These are phyloP conservation scores for Nicotiana benthamiana DNA, from an alignment of 257 asterid species.

Conservation along the genomic window DNA sequence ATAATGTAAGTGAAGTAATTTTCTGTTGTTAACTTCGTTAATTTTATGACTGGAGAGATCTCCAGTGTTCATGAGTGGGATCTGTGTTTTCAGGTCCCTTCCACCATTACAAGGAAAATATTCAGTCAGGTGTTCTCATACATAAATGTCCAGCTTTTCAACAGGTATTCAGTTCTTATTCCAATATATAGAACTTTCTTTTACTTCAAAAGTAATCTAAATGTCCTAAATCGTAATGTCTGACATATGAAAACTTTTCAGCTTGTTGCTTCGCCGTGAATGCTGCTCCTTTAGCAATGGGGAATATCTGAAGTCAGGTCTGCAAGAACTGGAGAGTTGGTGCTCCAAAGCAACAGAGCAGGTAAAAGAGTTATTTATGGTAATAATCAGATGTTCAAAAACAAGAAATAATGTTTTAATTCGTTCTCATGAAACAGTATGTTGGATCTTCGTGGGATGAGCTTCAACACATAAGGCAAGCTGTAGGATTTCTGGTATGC, in stretches of 20 bases:
- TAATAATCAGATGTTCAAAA: not conserved
- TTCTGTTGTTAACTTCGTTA: constrained; percentile 8
- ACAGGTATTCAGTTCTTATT: constrained; percentile 48
- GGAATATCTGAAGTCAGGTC: constrained; percentile 82
- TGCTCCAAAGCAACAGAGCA: constrained; percentile 53
- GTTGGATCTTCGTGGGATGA: constrained; percentile 88
- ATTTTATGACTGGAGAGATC: constrained; percentile 6
- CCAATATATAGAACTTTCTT: not conserved
- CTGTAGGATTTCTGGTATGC: constrained; percentile 81
- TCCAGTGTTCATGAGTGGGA: not conserved
- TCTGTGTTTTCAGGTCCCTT: constrained; percentile 50
- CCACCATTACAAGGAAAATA: constrained; percentile 61
- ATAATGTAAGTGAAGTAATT: constrained; percentile 39
- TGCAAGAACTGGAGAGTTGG: constrained; percentile 87
- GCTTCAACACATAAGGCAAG: constrained; percentile 87
- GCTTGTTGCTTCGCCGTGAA: constrained; percentile 86
- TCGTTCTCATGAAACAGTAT: constrained; percentile 25
- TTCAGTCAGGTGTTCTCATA: constrained; percentile 90
- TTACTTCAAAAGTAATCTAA: not conserved
- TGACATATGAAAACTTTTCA: constrained; percentile 18
- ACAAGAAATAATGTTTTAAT: not conserved
- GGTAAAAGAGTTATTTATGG: constrained; percentile 28
- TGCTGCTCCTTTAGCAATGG: constrained; percentile 98
- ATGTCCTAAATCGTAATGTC: not conserved
- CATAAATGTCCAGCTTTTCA: constrained; percentile 93